Evolutionary conservation across 768 basidiomycete genomes (phyloP).

Genomic region (Boletus reticuloceps): DNA sequence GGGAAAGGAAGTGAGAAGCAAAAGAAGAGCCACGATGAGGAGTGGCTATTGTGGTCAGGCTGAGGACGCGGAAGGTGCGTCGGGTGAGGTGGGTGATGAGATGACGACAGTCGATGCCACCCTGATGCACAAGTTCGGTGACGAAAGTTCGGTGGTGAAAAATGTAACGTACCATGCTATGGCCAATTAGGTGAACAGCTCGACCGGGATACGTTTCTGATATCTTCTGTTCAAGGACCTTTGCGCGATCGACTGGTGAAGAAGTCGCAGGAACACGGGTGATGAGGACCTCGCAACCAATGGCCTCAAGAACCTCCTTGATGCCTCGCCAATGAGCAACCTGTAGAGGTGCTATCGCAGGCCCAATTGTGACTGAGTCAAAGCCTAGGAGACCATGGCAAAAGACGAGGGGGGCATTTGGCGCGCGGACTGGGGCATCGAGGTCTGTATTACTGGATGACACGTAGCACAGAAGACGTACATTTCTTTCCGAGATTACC

Average conservation of each 20-base stretch:
- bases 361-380: conserved; percentile 79
- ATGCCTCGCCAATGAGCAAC: conserved; percentile 98
- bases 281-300: conserved; percentile 87
- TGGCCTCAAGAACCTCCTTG: conserved; percentile 85
- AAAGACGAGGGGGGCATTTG: conserved; percentile 86
- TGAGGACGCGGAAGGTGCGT: conserved; percentile 77
- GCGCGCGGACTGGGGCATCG: conserved; percentile 57
- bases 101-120: conserved; percentile 89
- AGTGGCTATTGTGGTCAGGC: conserved; percentile 91
- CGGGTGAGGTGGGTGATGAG: conserved; percentile 81
- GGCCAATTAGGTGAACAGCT: conserved; percentile 84
- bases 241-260: conserved; percentile 83
- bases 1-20: conserved; percentile 83
- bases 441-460: conserved; percentile 1
- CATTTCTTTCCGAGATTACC: conserved; percentile 57
- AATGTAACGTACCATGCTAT: conserved; percentile 65
- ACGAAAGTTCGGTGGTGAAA: background rate
- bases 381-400: conserved; percentile 94
- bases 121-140: conserved; percentile 44
- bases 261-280: conserved; percentile 93
- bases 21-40: conserved; percentile 94
- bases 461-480: conserved; percentile 33
- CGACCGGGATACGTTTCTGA: conserved; percentile 77
- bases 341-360: conserved; percentile 72
- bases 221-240: conserved; percentile 83